phyloP scores from a whole-genome alignment of 305 asterid species.

The Fraxinus latifolia region DNA sequence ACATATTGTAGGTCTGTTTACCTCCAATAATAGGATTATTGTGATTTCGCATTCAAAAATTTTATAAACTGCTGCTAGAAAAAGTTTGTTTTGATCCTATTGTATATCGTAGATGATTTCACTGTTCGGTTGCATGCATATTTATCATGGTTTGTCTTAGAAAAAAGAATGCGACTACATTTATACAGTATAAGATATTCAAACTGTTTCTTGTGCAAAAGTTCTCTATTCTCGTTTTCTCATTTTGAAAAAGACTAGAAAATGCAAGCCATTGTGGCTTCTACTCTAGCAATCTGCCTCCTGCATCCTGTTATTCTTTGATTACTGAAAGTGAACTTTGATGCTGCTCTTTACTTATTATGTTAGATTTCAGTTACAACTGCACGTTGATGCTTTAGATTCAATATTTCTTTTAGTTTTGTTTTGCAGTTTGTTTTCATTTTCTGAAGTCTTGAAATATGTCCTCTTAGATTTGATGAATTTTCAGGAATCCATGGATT shows the following conservation, averaged over 20 bases:
- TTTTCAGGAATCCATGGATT: not conserved
- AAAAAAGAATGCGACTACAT: not conserved
- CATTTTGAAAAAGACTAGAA: not conserved
- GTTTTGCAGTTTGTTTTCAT: not conserved
- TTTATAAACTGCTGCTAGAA: not conserved
- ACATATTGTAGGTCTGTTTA: not conserved
- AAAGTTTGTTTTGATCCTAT: not conserved
- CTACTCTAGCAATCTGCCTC: not conserved
- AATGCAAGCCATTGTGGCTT: not conserved
- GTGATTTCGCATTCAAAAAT: not conserved
- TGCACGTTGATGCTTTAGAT: not conserved
- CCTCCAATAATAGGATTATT: not conserved
- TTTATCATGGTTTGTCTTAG: not conserved
- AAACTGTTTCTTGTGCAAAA: not conserved
- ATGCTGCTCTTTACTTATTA: not conserved
- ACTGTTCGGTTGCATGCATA: slow-evolving; percentile 7
- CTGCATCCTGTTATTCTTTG: not conserved
- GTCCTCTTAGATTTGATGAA: not conserved
- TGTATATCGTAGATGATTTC: not conserved
- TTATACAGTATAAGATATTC: not conserved
- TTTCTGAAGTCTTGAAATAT: not conserved
- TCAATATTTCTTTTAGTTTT: not conserved
- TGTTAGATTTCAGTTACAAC: not conserved
- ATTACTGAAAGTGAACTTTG: not conserved
- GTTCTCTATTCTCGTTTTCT: not conserved